A percentile compares a stretch with the other conserved stretches of the same genome.
These are phyloP conservation scores for Podospora conica DNA, from an alignment of 495 filamentous ascomycete genomes.

Conservation along the genomic window DNA sequence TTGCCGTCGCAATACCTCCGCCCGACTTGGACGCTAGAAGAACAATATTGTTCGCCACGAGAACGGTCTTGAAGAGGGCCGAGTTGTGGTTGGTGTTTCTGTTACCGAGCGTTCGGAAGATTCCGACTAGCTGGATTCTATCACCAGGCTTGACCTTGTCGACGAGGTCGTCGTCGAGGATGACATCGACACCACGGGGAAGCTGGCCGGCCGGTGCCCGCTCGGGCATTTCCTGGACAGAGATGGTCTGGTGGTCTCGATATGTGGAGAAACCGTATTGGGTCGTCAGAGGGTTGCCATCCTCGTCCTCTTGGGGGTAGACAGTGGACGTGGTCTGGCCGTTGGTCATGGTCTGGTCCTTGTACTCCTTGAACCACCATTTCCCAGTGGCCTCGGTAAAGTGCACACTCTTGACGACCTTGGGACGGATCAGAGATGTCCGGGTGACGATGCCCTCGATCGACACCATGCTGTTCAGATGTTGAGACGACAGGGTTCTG, in stretches of 20 bases:
- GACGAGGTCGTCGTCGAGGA: slow-evolving; percentile 94
- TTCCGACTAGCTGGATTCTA: slow-evolving; percentile 90
- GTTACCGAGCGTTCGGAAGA: slow-evolving; percentile 89
- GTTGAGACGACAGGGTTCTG: slow-evolving; percentile 77
- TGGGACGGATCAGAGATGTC: slow-evolving; percentile 90
- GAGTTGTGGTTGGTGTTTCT: slow-evolving; percentile 81
- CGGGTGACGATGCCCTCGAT: slow-evolving; percentile 97
- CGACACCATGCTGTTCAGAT: slow-evolving; percentile 93
- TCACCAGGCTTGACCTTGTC: slow-evolving; percentile 94
- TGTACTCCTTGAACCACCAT: slow-evolving; percentile 80
- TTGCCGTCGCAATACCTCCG: slow-evolving; percentile 84
- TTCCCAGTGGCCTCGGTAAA: slow-evolving; percentile 79
- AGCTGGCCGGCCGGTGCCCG: slow-evolving; percentile 92
- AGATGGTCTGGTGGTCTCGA: slow-evolving; percentile 94
- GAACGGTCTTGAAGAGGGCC: slow-evolving; percentile 84
- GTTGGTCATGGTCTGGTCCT: slow-evolving; percentile 93
- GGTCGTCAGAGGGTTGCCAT: slow-evolving; percentile 72
- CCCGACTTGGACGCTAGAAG: slow-evolving; percentile 93
- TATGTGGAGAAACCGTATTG: slow-evolving; percentile 96
- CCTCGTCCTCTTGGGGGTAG: slow-evolving; percentile 91
- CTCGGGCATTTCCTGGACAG: slow-evolving; percentile 99
- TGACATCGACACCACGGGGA: slow-evolving; percentile 94
- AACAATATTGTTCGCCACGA: slow-evolving; percentile 93
- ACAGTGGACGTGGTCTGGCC: slow-evolving; percentile 80
- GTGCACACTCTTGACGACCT: slow-evolving; percentile 96